These are phyloP conservation scores for Biscogniauxia sp. DNA, from an alignment of 2,329 filamentous ascomycete genomes.

Conservation along the genomic window DNA sequence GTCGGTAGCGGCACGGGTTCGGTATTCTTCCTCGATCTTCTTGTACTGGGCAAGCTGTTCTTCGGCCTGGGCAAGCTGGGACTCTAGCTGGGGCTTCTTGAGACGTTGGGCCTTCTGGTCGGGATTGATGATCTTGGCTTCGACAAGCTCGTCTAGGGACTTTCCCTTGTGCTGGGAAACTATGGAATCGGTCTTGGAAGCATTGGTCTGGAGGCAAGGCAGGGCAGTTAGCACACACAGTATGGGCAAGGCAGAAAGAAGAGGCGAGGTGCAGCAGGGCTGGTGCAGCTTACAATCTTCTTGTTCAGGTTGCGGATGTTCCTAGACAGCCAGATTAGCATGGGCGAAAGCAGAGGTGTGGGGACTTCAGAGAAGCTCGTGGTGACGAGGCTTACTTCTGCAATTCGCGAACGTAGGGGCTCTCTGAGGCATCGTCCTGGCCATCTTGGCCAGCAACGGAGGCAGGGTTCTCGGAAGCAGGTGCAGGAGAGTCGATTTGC, in stretches of 20 bases:
- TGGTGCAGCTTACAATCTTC: conserved; percentile 71
- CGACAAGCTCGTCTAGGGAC: conserved; percentile 70
- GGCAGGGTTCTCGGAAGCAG: conserved; percentile 47
- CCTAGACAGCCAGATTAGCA: conserved; percentile 45
- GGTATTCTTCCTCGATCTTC: conserved; percentile 73
- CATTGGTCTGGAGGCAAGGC: conserved; percentile 53
- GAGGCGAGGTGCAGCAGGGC: not conserved
- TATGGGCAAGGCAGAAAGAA: too few relatives aligned
- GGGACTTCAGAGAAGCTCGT: not conserved
- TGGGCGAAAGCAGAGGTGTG: not conserved
- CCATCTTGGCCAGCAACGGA: conserved; percentile 51
- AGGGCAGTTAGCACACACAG: not conserved
- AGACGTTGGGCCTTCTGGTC: conserved; percentile 76
- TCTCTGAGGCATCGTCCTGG: conserved; percentile 64
- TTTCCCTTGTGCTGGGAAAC: conserved; percentile 68
- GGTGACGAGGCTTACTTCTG: conserved; percentile 67
- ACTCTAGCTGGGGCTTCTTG: conserved; percentile 72
- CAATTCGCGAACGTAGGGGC: conserved; percentile 79
- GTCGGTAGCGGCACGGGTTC: conserved; percentile 55
- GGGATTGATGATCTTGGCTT: conserved; percentile 70
- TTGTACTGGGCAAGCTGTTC: conserved; percentile 73
- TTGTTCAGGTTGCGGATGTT: conserved; percentile 90
- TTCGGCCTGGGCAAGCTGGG: conserved; percentile 67
- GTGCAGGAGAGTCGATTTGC: conserved; percentile 55
- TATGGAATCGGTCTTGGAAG: conserved; percentile 69